Evolutionary conservation across 306 rosid genomes (phyloP).

Genomic region (Cucumis cinereus): DNA sequence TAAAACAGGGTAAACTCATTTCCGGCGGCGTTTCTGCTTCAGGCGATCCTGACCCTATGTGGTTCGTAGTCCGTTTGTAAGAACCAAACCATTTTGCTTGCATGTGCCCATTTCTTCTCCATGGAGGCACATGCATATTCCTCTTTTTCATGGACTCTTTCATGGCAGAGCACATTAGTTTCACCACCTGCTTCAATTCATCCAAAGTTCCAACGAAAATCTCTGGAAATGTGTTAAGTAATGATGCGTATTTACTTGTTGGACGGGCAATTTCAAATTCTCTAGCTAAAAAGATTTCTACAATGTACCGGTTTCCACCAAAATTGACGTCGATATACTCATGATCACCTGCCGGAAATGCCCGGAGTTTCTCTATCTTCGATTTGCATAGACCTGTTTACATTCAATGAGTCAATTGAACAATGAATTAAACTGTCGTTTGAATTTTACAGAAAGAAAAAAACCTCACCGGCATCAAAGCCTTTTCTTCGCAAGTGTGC

Average conservation of each 20-base stretch:
- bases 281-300: slow-evolving; percentile 33
- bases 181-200: slow-evolving; percentile 39
- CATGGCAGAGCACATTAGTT: slow-evolving; percentile 50
- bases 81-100: slow-evolving; percentile 66
- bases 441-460: no score
- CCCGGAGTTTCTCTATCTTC: slow-evolving; percentile 41
- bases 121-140: slow-evolving; percentile 52
- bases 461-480: slow-evolving; percentile 64
- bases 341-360: slow-evolving; percentile 48
- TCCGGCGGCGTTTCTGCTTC: slow-evolving; percentile 1
- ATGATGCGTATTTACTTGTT: slow-evolving; percentile 31
- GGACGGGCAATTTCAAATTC: slow-evolving; percentile 80
- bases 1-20: slow-evolving; percentile 28
- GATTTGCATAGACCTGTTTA: slow-evolving; percentile 78
- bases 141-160: slow-evolving; percentile 46
- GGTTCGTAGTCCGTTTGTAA: slow-evolving; percentile 50
- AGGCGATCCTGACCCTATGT: neutral
- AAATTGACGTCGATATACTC: slow-evolving; percentile 56
- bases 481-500: slow-evolving; percentile 45
- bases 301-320: slow-evolving; percentile 40
- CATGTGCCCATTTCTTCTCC: slow-evolving; percentile 77
- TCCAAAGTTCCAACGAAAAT: slow-evolving; percentile 49
- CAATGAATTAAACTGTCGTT: neutral
- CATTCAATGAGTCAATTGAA: neutral
- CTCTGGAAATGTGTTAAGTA: slow-evolving; percentile 38